Evolutionary conservation across 768 basidiomycete species (phyloP).

Genomic region (Mycena leptocephala): DNA sequence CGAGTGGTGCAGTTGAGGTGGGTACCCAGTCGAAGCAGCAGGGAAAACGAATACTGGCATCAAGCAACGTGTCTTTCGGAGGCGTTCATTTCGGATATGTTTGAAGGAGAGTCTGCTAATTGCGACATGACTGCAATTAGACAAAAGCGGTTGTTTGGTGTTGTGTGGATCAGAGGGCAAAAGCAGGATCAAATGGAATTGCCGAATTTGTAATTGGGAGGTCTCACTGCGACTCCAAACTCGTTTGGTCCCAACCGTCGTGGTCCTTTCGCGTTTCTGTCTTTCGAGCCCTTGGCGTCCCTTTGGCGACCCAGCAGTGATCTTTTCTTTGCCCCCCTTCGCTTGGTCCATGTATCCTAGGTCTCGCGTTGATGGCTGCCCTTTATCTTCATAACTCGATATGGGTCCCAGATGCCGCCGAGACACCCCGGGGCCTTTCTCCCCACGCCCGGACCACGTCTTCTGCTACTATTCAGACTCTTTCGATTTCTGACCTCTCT

Average conservation of each 20-base stretch:
- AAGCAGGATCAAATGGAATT: neutral
- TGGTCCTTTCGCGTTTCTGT: neutral
- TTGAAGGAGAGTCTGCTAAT: neutral
- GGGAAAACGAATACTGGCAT: neutral
- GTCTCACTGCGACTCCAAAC: neutral
- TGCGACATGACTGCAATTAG: neutral
- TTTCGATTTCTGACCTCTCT: constrained; percentile 53
- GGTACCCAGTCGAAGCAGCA: neutral
- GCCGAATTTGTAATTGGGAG: constrained; percentile 15
- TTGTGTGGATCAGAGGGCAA: neutral
- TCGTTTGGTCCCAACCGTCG: constrained; percentile 6
- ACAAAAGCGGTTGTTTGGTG: neutral
- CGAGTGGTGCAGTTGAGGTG: neutral
- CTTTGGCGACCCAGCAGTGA: neutral
- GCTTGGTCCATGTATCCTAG: constrained; percentile 38
- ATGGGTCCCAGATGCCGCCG: constrained; percentile 56
- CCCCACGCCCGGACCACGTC: constrained; percentile 59
- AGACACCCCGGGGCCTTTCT: constrained; percentile 46
- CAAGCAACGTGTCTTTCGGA: neutral
- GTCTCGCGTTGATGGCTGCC: constrained; percentile 66
- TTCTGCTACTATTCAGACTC: constrained; percentile 41
- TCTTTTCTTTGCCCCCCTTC: neutral
- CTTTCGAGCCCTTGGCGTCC: neutral
- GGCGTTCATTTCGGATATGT: constrained; percentile 8
- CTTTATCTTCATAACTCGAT: constrained; percentile 72